Percentiles rank a stretch among this genome's conserved stretches.
Conservation (phyloP, 2,329 filamentous ascomycete species). For the Colletotrichum costaricense region DNA sequence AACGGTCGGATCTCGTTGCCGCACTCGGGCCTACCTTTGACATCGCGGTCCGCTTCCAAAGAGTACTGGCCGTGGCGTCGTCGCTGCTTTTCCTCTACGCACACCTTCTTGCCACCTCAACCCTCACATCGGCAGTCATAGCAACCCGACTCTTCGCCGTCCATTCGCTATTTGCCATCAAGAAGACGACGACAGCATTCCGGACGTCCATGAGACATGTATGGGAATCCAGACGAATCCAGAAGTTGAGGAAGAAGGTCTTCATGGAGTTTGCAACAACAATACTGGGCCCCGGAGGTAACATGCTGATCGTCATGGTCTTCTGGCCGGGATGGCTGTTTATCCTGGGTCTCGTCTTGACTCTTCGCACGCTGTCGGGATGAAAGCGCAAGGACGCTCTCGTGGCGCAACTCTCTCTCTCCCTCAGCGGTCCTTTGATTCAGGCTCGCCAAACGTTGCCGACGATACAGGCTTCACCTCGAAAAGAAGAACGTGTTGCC, state of each 20-base stretch:
- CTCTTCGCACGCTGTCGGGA: constrained; percentile 46
- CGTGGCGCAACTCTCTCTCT: constrained; percentile 7
- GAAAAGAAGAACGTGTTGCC: constrained; percentile 95
- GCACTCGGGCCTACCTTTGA: constrained; percentile 48
- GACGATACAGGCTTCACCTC: constrained; percentile 43
- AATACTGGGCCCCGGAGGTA: constrained; percentile 62
- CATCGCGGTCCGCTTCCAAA: constrained; percentile 49
- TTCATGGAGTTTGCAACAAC: constrained; percentile 64
- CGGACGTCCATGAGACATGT: neutral
- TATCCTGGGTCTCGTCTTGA: constrained; percentile 50
- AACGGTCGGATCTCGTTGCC: constrained; percentile 46
- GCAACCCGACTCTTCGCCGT: constrained; percentile 44
- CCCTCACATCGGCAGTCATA: constrained; percentile 43
- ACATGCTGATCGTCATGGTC: constrained; percentile 59
- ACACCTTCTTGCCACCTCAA: constrained; percentile 44
- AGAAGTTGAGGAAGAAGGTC: constrained; percentile 56
- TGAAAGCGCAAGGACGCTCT: constrained; percentile 40
- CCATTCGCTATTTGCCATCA: constrained; percentile 44
- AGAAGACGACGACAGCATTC: constrained; percentile 32
- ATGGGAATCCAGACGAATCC: constrained; percentile 52
- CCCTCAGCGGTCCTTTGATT: neutral
- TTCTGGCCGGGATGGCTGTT: constrained; percentile 70
- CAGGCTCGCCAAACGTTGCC: neutral
- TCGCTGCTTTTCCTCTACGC: constrained; percentile 46
- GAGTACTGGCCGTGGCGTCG: constrained; percentile 44